phyloP scores from a whole-genome alignment of 2,329 filamentous ascomycete genomes.

The Ilyonectria mors-panacis region DNA sequence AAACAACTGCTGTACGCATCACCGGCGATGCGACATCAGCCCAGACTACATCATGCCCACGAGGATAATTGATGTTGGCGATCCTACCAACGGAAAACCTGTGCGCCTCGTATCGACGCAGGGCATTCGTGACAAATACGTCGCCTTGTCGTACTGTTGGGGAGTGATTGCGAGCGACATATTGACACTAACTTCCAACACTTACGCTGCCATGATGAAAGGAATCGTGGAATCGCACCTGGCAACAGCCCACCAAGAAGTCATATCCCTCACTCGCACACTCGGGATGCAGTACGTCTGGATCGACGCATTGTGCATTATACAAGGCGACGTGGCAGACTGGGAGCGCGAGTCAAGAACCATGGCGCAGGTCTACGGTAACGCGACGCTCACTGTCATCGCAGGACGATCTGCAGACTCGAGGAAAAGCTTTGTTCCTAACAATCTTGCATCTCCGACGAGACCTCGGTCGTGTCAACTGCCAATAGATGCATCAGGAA shows the following conservation, averaged over 20 bases:
- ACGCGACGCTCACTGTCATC: slow-evolving; percentile 22
- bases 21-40: not conserved
- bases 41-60: not conserved
- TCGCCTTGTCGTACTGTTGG: slow-evolving; percentile 12
- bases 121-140: not conserved
- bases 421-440: slow-evolving; percentile 20
- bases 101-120: not conserved
- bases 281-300: slow-evolving; percentile 33
- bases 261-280: slow-evolving; percentile 1
- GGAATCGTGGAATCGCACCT: not conserved
- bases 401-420: slow-evolving; percentile 30
- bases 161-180: not conserved
- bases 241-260: slow-evolving; percentile 4
- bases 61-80: not conserved
- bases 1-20: not conserved
- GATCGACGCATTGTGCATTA: slow-evolving; percentile 48
- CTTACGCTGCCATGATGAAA: not conserved
- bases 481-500: not conserved
- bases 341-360: slow-evolving; percentile 39
- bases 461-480: slow-evolving; percentile 12
- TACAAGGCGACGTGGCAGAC: slow-evolving; percentile 40
- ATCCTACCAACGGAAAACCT: not conserved
- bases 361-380: slow-evolving; percentile 32
- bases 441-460: not conserved
- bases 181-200: not conserved